Base-by-base conservation (phyloP, 208 protist species). In the Trypanosoma boissoni region DNA sequence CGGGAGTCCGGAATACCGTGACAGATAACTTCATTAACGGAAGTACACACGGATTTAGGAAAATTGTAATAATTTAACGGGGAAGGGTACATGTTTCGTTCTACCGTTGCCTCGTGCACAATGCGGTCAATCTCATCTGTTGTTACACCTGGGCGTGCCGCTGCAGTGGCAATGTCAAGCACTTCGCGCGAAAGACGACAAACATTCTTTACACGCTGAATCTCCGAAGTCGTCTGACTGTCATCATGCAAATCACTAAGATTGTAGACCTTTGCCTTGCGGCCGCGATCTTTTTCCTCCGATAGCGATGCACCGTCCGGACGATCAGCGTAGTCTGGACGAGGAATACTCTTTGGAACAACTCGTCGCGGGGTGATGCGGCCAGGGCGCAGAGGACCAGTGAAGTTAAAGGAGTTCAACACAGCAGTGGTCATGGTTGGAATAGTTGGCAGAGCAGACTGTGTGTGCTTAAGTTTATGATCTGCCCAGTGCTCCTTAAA, bases 1-100 rank as follows among this genome's bases (percentile, higher is more conserved):
- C 96, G 75, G 56, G 60, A 72, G 71, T 99, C 98, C 28, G 98
- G 98, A 59, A 99, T 99, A 64, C 92, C 92, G 69, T 97, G 95
- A 66, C 91, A 96, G 45, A 98, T 96, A 26, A 98, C 80, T 71
- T 98, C 91, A 67, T 98, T 97, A 9, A 98, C 59, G 57, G 82
- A 96, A 16, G 97, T 99, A 78, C 98, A 99, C 36, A 96, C 90
- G 23, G 94, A 98, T 78, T 99, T 99, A 53, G 97, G 98, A 70
- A 99, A 99, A 54, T 86, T 83, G 73, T 97, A 91, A 74, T 99
- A 99, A 76, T 99, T 99, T 16, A 99, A 86, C 27, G 98, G 97
- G 0, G 97, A 99, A 10, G 98, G 98, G 72, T 99, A 99, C 68
- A 95, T 94, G 43, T 80, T 69, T 7, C 95, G 82, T 64, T 78